Conservation (phyloP, 2,329 filamentous ascomycete genomes). For the Talaromyces funiculosus region DNA sequence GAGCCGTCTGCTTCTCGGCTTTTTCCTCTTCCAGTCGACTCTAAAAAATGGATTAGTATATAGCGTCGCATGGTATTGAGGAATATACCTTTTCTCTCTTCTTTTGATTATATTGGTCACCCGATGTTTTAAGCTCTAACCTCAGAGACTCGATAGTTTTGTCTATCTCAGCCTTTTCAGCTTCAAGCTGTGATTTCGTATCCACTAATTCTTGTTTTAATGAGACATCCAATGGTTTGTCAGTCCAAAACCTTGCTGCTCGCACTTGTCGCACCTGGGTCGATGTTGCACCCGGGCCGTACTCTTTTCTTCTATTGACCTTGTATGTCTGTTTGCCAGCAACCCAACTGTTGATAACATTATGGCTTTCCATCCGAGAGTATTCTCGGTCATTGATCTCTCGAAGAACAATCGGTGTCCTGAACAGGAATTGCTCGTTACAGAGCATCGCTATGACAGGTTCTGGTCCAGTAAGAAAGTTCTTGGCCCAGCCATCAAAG, state of each 20-base stretch:
- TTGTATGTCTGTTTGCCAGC: conserved; percentile 59
- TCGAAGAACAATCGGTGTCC: conserved; percentile 57
- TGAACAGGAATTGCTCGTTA: conserved; percentile 62
- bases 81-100: conserved; percentile 41
- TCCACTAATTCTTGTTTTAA: conserved; percentile 56
- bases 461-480: conserved; percentile 73
- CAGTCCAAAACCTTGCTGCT: conserved; percentile 65
- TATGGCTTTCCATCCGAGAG: conserved; percentile 52
- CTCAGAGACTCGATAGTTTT: conserved; percentile 27
- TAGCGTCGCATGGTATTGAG: neutral
- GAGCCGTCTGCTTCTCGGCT: conserved; percentile 58
- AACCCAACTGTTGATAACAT: conserved; percentile 63
- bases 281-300: conserved; percentile 67
- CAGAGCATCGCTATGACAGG: conserved; percentile 86
- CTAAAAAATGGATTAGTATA: conserved; percentile 18
- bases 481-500: conserved; percentile 73
- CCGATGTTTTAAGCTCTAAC: conserved; percentile 19
- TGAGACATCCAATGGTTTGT: conserved; percentile 62
- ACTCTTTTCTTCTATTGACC: conserved; percentile 69
- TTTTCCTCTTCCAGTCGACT: conserved; percentile 52
- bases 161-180: conserved; percentile 34
- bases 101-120: conserved; percentile 20
- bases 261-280: conserved; percentile 59
- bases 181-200: conserved; percentile 40
- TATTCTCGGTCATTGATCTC: conserved; percentile 65